Base-by-base conservation (phyloP, 495 filamentous ascomycete genomes). In the Lasiosphaeria hispida region DNA sequence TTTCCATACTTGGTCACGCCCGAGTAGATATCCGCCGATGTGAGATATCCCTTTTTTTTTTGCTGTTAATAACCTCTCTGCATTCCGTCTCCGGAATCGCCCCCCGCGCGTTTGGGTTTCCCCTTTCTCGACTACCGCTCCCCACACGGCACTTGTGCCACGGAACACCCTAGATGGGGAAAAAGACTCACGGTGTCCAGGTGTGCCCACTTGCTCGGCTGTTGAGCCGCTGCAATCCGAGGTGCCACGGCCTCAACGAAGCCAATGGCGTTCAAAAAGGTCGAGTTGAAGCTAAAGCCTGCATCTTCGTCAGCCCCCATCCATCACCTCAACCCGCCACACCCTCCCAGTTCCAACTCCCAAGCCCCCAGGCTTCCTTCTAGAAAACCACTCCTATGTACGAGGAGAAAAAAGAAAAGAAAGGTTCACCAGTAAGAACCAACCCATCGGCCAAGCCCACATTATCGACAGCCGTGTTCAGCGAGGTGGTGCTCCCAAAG, bases 401-500 rank as follows among this genome's bases (percentile, higher is more conserved):
- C 2, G 5, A 30, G 23, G 5, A 30, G 23, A 10, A 11, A 49
- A 49, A 17, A n/a, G 4, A 11, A 30, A 35, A 1, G 33, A 50
- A 2, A 34, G 30, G 1, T 15, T 13, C 53, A 52, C 61, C 69
- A 2, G 69, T 74, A 9, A 74, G 55, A 34, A 72, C 53, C 4
- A 70, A 11, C 9, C 62, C 70, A 48, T 73, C 69, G 10, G 59
- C 66, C n/a, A 71, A 40, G 0, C 55, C 47, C 7, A 66, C 60
- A 30, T 55, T 48, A 9, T 51, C 38, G 13, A 58, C 58, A 7
- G 68, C 57, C 17, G 65, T 58, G 11, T 30, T 53, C 38, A 48
- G 11, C 9, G 60, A 55, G 14, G 61, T 43, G 13, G 43, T 36
- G 50, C 61, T 51, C 55, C 80, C 79, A 57, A 77, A 81, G 14